These are phyloP conservation scores for Andrographis paniculata DNA, from an alignment of 305 asterid species.

Conservation along the genomic window DNA sequence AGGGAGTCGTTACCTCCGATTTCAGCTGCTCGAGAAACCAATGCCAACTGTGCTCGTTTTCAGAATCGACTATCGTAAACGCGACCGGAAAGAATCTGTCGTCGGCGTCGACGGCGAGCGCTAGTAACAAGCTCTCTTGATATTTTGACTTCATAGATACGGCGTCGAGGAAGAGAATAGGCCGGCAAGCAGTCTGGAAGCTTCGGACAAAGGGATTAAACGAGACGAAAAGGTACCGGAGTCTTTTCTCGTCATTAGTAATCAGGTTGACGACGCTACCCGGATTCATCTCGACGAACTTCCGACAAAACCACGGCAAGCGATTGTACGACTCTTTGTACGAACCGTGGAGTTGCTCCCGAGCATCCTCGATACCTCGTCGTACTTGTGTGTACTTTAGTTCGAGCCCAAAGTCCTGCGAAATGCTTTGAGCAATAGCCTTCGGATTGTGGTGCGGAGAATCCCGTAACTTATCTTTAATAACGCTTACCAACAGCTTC, in stretches of 20 bases:
- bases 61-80: slow-evolving; percentile 63
- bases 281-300: slow-evolving; percentile 60
- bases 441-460: slow-evolving; percentile 76
- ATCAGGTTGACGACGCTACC: slow-evolving; percentile 57
- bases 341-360: slow-evolving; percentile 80
- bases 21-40: slow-evolving; percentile 83
- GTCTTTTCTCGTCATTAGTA: slow-evolving; percentile 51
- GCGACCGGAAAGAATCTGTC: slow-evolving; percentile 85
- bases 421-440: slow-evolving; percentile 70
- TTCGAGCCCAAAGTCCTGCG: slow-evolving; percentile 65
- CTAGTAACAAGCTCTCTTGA: slow-evolving; percentile 65
- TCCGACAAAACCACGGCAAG: slow-evolving; percentile 65
- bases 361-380: slow-evolving; percentile 80
- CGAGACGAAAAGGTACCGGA: slow-evolving; percentile 52
- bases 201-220: slow-evolving; percentile 51
- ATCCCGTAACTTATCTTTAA: slow-evolving; percentile 69
- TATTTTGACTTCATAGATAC: slow-evolving; percentile 60
- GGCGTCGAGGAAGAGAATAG: slow-evolving; percentile 78
- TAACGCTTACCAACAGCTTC: slow-evolving; percentile 73
- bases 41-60: slow-evolving; percentile 59
- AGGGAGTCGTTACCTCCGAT: slow-evolving; percentile 44
- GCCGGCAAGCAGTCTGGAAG: slow-evolving; percentile 65
- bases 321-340: slow-evolving; percentile 69
- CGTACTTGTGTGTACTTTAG: slow-evolving; percentile 66
- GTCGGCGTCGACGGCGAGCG: slow-evolving; percentile 80